These are phyloP conservation scores for Aspergillus awamori DNA, from an alignment of 2,329 filamentous ascomycete genomes.

Conservation along the genomic window DNA sequence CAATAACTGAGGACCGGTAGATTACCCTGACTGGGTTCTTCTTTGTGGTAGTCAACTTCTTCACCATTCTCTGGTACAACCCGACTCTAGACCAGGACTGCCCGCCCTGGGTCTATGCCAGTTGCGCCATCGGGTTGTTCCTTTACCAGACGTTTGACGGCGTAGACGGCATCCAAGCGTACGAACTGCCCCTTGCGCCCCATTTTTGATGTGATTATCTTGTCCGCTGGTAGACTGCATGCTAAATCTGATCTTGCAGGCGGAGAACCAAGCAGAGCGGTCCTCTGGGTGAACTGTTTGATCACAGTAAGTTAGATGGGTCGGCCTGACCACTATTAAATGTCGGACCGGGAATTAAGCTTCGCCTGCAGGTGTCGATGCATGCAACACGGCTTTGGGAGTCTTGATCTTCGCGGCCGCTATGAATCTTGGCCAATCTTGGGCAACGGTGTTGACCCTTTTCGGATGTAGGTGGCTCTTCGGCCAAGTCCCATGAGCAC, in stretches of 20 bases:
- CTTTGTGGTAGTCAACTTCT: conserved; percentile 85
- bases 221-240: conserved; percentile 6
- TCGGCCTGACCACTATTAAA: not conserved
- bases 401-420: conserved; percentile 87
- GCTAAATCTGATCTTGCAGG: conserved; percentile 45
- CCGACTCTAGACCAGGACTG: conserved; percentile 93
- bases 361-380: conserved; percentile 69
- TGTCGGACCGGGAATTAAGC: not conserved
- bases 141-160: conserved; percentile 98
- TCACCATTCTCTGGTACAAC: conserved; percentile 94
- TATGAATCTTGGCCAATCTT: conserved; percentile 90
- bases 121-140: conserved; percentile 87
- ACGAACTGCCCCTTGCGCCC: conserved; percentile 44
- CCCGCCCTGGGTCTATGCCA: conserved; percentile 91
- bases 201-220: not conserved
- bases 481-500: not conserved
- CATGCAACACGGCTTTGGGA: conserved; percentile 92
- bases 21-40: conserved; percentile 90
- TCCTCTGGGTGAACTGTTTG: conserved; percentile 92
- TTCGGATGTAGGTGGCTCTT: conserved; percentile 69
- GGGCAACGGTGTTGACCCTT: conserved; percentile 80
- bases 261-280: conserved; percentile 90
- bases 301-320: conserved; percentile 67
- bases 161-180: conserved; percentile 92
- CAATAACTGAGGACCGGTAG: conserved; percentile 37